Base-by-base conservation (phyloP, 768 basidiomycete species). In the Pleurotus platypus region DNA sequence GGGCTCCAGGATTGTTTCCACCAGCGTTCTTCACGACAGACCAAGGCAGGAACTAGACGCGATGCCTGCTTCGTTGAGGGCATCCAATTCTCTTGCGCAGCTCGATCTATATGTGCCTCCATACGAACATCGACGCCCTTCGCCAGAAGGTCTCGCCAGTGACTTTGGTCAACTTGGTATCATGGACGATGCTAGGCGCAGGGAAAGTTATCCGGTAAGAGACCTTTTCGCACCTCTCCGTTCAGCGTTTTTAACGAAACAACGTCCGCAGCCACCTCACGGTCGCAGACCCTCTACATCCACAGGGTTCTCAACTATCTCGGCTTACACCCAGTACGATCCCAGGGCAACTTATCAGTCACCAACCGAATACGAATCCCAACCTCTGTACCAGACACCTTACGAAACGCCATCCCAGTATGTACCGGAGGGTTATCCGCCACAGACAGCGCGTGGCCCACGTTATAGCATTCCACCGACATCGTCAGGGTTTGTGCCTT, bases 41-140 rank as follows among this genome's bases (percentile, higher is more conserved):
- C 69, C 73, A 13, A 71, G 73, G 58, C 66, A 72, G 57, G 64
- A 62, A 58, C 78, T 79, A 30, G 83, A 87, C 63, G 77, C 80
- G 47, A 65, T 85, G 20, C 84, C 89, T 2, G 78, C 86, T 3
- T 82, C 85, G 5, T 64, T 91, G 37, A 75, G 84, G 42, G 72
- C 81, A 16, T 88, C 89, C 4, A 82, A 72, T 61, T 86, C 88
- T 18, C 71, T 81, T 46, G 82, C 82, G 8, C 75, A 79, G 38
- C 70, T 86, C 4, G 86, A 90, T 61, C 72, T 92, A 16, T 94
- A 94, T 65, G 81, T 81, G 38, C 83, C 89, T 0, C 83, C 84
- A 1, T 93, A 93, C 63, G 89, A 91, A 58, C 79, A 78, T 49
- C 72, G 76, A 38, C 69, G 70, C 27, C 57, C 65, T 20, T 66